Evolutionary conservation across 106 monocot species (phyloP), one percentile per base, ranked within the genome.

Genomic region (Cymbidium sinense): DNA sequence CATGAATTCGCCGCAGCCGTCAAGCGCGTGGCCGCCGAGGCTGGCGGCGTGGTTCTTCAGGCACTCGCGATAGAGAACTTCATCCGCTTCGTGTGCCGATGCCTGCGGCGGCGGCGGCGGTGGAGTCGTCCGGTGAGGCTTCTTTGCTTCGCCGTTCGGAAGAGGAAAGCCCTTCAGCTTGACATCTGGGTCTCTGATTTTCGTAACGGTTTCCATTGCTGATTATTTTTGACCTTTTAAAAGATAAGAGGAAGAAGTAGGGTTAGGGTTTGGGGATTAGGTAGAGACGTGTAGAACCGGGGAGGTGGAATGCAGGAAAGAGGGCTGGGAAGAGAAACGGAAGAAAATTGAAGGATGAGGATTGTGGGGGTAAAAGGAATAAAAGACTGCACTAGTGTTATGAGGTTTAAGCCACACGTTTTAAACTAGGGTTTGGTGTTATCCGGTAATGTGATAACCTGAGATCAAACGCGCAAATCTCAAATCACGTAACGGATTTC

Each of bases 11-110:
- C 83, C 78, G 77, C 89, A 89, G 50, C 89, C 89, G 81, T 93
- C 93, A 25, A 93, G 77, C 50, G 90, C 88, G 81, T 93, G 88
- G 31, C 90, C 85, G 30, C 93, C 93, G 1, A 91, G 79, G 71
- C 79, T 50, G 5, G 91, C 94, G 12, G 94, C 94, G 79, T 94
- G 94, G 85, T 94, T 94, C 89, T 84, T 89, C 43, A 87, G 79
- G 84, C 94, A 94, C 79, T 94, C 91, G 0, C 83, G 62, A 83
- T 91, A 94, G 23, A 18, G 19, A 34, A 37, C 71, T 7, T 69
- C 69, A n/a, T 69, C 73, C 7, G 73, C 21, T 35, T 73, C 39
- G 8, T 18, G 37, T 5, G 9, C 8, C 27, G 71, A 34, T 9
- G n/a, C n/a, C n/a, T 29, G 12, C 19, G 10, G 2, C 13, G 20